A percentile compares a stretch with the other conserved stretches of the same genome.
These are phyloP conservation scores for Auricularia heimuer DNA, from an alignment of 768 basidiomycete genomes.

Conservation along the genomic window DNA sequence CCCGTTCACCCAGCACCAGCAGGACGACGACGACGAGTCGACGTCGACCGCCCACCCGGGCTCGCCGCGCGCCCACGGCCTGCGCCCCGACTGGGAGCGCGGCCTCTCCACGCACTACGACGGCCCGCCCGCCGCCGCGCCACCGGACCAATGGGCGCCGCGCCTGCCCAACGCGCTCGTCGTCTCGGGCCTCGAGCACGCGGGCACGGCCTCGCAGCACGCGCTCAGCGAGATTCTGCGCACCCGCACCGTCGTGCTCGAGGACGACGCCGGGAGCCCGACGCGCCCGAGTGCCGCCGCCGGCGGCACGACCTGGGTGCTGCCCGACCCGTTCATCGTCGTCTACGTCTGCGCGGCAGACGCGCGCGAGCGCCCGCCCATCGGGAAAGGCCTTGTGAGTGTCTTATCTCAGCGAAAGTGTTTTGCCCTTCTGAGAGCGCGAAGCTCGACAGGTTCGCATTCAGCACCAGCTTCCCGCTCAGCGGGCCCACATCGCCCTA, in stretches of 20 bases:
- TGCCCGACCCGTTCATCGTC: constrained; percentile 61
- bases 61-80: not conserved
- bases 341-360: constrained; percentile 63
- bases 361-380: constrained; percentile 50
- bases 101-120: not conserved
- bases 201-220: constrained; percentile 43
- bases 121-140: not conserved
- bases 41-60: constrained; percentile 1
- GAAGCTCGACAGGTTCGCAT: constrained; percentile 69
- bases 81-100: not conserved
- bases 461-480: constrained; percentile 42
- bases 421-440: not conserved
- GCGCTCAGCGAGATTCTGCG: constrained; percentile 43
- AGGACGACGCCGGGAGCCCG: constrained; percentile 17
- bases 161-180: constrained; percentile 52
- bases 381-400: constrained; percentile 58
- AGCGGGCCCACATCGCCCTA: not conserved
- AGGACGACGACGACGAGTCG: constrained; percentile 3
- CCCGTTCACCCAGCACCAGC: constrained; percentile 5
- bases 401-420: not conserved
- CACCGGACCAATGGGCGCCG: constrained; percentile 7
- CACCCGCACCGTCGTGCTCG: constrained; percentile 42
- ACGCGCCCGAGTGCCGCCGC: not conserved
- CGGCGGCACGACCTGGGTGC: constrained; percentile 27
- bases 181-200: constrained; percentile 60